Percentiles rank a stretch among this genome's conserved stretches.
Conservation (phyloP, 2,329 filamentous ascomycete species). For the Pseudofabraea citricarpa region DNA sequence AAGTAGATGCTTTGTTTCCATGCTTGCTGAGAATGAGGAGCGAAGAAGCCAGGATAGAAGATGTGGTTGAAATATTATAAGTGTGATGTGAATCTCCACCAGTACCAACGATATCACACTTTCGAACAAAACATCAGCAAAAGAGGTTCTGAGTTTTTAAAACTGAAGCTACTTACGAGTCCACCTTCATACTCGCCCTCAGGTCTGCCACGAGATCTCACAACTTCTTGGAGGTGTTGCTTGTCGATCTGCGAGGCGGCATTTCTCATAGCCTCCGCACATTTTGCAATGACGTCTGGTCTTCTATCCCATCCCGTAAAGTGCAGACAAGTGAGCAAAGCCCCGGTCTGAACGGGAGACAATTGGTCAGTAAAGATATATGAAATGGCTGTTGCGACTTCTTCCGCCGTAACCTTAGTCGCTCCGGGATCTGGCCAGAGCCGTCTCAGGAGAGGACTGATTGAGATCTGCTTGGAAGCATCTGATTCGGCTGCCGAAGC, state of each 20-base stretch:
- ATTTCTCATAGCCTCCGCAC: slow-evolving; percentile 76
- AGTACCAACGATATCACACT: slow-evolving; percentile 93
- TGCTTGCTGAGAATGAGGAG: slow-evolving; percentile 88
- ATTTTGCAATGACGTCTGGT: slow-evolving; percentile 80
- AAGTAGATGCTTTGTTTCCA: slow-evolving; percentile 92
- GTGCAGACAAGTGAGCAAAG: slow-evolving; percentile 84
- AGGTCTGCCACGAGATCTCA: slow-evolving; percentile 54
- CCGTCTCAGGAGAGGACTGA: slow-evolving; percentile 68
- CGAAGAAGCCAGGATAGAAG: slow-evolving; percentile 85
- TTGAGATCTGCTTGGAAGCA: slow-evolving; percentile 30
- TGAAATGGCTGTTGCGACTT: slow-evolving; percentile 86
- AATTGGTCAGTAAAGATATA: slow-evolving; percentile 88
- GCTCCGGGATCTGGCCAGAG: slow-evolving; percentile 55
- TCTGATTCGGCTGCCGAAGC: slow-evolving; percentile 13
- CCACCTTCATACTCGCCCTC: slow-evolving; percentile 79
- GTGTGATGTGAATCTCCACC: slow-evolving; percentile 96
- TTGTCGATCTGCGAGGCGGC: slow-evolving; percentile 71
- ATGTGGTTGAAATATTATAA: slow-evolving; percentile 95
- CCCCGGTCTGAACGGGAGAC: slow-evolving; percentile 82
- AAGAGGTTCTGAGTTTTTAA: not conserved
- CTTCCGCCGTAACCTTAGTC: slow-evolving; percentile 59
- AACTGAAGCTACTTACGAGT: slow-evolving; percentile 53
- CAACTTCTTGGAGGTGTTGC: slow-evolving; percentile 51
- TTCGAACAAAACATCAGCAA: slow-evolving; percentile 7
- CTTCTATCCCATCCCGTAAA: slow-evolving; percentile 83